Conservation (phyloP, 1,139 yeast species). For the Yamadazyma dushanensis region DNA sequence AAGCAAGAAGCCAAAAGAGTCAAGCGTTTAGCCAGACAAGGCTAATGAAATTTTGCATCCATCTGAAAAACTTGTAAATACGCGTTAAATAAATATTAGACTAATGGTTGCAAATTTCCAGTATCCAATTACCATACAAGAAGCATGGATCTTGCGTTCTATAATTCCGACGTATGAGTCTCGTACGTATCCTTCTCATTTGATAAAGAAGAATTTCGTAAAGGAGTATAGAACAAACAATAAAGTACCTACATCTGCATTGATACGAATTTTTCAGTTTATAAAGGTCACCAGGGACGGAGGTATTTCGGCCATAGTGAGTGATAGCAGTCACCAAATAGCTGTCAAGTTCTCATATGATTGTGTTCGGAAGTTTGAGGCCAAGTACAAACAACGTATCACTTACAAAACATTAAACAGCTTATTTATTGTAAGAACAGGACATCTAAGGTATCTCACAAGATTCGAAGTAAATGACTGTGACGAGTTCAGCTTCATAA, state of each 20-base stretch:
- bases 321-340: constrained; percentile 33
- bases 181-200: constrained; percentile 10
- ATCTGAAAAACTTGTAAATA: constrained; percentile 2
- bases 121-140: constrained; percentile 23
- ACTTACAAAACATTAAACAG: constrained; percentile 30
- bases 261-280: constrained; percentile 30
- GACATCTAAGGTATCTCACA: constrained; percentile 26
- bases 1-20: constrained; percentile 38
- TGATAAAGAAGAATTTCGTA: constrained; percentile 22
- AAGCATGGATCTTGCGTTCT: constrained; percentile 23
- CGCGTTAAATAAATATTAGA: not conserved
- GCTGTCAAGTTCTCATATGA: constrained; percentile 30
- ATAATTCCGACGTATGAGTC: constrained; percentile 1
- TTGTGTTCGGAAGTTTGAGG: constrained; percentile 32
- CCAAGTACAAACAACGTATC: constrained; percentile 28
- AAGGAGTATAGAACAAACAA: constrained; percentile 7
- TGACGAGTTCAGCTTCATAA: constrained; percentile 19
- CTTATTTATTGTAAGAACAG: constrained; percentile 25
- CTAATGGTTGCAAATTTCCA: constrained; percentile 9
- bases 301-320: constrained; percentile 29
- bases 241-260: constrained; percentile 18
- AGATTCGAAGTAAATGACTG: constrained; percentile 15
- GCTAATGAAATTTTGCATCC: not conserved
- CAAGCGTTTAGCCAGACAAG: constrained; percentile 26
- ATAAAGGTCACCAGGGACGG: constrained; percentile 19